Evolutionary conservation across 768 basidiomycete genomes (phyloP), one percentile per base, ranked within the genome.

Genomic region (Phlegmacium glaucopus): DNA sequence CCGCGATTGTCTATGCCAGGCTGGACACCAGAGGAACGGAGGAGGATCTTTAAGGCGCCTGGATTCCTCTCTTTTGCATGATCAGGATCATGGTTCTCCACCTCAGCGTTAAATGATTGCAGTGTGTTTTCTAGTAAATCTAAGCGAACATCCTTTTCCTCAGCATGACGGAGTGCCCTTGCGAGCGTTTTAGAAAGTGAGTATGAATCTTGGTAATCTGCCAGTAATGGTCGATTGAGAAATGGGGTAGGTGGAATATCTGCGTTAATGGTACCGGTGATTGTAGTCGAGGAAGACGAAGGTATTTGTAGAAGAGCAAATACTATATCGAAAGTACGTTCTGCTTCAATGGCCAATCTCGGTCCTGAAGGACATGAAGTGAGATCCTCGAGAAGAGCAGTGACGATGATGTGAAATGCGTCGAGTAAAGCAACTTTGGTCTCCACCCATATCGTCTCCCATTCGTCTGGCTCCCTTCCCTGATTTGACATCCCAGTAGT

Each of bases 361-460:
- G 65, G 45, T 0, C 76, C 80, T 0, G 72, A 71, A 18, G 56
- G 39, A 6, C 72, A 61, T 7, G 62, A 51, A 1, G 76, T 65
- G 26, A 87, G 59, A 49, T 77, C 76, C 18, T 67, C 66, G 6
- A 86, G 58, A 42, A 84, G 66, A 4, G 71, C 66, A 27, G 65
- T 65, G 42, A 87, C 49, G 27, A 87, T 57, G 41, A 80, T 60
- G 52, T 90, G 86, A 62, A 87, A 85, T 3, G 74, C 60, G 52
- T 91, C 88, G 15, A 91, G 64, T 18, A 90, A 65, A 16, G 80
- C 77, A 7, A 86, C 82, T 65, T 90, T 91, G 2, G 84, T 82
- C 47, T 83, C 77, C 6, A 90, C 69, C 78, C 85, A 87, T 39
- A 86, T 72, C 11, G 69, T 70, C 52, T 86, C 81, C 87, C 87